Evolutionary conservation across 2,329 filamentous ascomycete genomes (phyloP).

Genomic region (Stachybotrys chartarum): DNA sequence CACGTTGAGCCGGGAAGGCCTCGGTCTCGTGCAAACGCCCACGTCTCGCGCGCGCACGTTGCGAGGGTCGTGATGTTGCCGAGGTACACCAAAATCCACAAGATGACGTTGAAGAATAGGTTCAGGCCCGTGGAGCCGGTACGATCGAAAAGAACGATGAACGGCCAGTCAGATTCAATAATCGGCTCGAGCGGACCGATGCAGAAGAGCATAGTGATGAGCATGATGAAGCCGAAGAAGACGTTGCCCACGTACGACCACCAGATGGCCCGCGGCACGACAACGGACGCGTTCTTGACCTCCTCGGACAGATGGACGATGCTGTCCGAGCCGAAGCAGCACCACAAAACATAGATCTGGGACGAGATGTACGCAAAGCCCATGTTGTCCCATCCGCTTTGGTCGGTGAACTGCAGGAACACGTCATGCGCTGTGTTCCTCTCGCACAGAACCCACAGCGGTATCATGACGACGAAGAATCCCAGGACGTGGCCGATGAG

Average conservation of each 20-base stretch:
- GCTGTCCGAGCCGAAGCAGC: conserved; percentile 7
- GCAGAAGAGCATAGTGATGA: conserved; percentile 14
- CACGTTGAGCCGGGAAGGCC: not conserved
- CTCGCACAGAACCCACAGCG: conserved; percentile 21
- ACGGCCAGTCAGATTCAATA: conserved; percentile 14
- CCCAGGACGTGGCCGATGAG: conserved; percentile 35
- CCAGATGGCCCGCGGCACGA: conserved; percentile 10
- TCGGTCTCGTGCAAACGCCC: not conserved
- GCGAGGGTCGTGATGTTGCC: conserved; percentile 1
- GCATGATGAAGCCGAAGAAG: conserved; percentile 11
- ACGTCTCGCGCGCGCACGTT: not conserved
- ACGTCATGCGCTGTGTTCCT: conserved; percentile 17
- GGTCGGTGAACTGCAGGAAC: conserved; percentile 16
- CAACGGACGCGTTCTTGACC: conserved; percentile 9
- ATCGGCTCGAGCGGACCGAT: conserved; percentile 8
- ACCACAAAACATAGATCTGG: not conserved
- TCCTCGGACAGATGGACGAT: conserved; percentile 11
- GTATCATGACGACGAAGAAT: conserved; percentile 34
- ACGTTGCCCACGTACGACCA: conserved; percentile 11
- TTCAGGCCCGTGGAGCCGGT: conserved; percentile 1
- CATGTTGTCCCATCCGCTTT: conserved; percentile 2
- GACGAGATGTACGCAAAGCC: conserved; percentile 1
- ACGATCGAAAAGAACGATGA: conserved; percentile 14
- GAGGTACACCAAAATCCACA: conserved; percentile 1
- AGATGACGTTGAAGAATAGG: conserved; percentile 5